These are phyloP conservation scores for Lachnellula arida DNA, from an alignment of 2,329 filamentous ascomycete species.

Conservation along the genomic window DNA sequence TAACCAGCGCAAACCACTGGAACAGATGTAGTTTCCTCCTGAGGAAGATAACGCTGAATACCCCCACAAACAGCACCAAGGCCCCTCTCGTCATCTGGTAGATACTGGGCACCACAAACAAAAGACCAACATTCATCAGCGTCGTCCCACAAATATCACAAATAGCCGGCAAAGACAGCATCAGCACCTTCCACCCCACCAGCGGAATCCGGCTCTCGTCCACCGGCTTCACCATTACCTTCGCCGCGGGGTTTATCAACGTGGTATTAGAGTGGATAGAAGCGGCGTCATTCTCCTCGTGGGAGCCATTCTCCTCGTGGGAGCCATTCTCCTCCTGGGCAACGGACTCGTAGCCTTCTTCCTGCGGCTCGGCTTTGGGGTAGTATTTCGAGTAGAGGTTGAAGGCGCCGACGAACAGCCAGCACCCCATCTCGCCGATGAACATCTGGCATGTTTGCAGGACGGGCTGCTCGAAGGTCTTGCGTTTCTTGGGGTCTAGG, in stretches of 20 bases:
- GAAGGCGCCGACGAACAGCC: slow-evolving; percentile 76
- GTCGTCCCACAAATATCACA: slow-evolving; percentile 96
- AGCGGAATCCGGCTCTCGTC: slow-evolving; percentile 55
- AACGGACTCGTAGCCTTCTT: slow-evolving; percentile 64
- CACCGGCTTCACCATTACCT: slow-evolving; percentile 46
- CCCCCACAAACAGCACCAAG: slow-evolving; percentile 87
- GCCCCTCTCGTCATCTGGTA: slow-evolving; percentile 98
- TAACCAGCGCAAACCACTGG: slow-evolving; percentile 85
- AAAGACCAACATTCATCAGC: slow-evolving; percentile 90
- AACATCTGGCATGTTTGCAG: slow-evolving; percentile 99
- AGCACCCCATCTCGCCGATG: slow-evolving; percentile 91
- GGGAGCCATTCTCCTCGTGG: background rate
- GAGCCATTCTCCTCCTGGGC: slow-evolving; percentile 30
- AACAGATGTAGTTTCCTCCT: slow-evolving; percentile 74
- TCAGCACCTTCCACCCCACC: slow-evolving; percentile 62
- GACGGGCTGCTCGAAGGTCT: slow-evolving; percentile 88
- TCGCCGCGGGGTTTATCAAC: slow-evolving; percentile 44
- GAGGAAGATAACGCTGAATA: slow-evolving; percentile 92
- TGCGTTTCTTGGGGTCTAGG: slow-evolving; percentile 58
- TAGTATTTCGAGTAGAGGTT: slow-evolving; percentile 58
- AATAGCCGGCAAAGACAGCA: slow-evolving; percentile 81
- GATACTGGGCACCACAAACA: slow-evolving; percentile 92
- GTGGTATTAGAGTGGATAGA: slow-evolving; percentile 39
- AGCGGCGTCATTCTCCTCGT: slow-evolving; percentile 37
- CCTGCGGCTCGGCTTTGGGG: slow-evolving; percentile 39